Evolutionary conservation across 106 monocot species (phyloP).

Genomic region (Iris macrosiphon): DNA sequence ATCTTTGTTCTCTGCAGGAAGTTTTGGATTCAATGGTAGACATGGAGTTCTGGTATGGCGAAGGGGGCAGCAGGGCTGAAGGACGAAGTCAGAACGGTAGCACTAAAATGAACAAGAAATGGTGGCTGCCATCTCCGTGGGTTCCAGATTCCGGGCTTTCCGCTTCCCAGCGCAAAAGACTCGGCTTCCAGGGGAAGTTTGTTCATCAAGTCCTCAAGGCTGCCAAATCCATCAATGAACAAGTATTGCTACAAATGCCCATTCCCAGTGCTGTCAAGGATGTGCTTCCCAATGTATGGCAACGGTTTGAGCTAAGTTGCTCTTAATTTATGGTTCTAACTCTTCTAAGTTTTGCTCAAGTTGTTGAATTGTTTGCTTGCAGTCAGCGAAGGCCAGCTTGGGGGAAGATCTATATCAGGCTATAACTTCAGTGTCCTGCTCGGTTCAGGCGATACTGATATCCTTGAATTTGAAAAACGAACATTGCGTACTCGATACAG

Average conservation of each 20-base stretch:
- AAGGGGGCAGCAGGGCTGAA: constrained; percentile 56
- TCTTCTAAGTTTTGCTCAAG: too few species aligned
- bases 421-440: constrained; percentile 32
- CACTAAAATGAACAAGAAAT: constrained; percentile 45
- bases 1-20: constrained; percentile 67
- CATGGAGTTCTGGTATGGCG: constrained; percentile 87
- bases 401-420: constrained; percentile 53
- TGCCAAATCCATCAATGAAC: constrained; percentile 89
- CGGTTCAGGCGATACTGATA: constrained; percentile 52
- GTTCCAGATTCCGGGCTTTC: constrained; percentile 81
- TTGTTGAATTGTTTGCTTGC: too few species aligned
- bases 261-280: constrained; percentile 48
- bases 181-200: constrained; percentile 68
- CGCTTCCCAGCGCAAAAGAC: constrained; percentile 45
- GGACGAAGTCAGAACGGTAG: constrained; percentile 10
- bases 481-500: constrained; percentile 61
- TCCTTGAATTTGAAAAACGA: constrained; percentile 70
- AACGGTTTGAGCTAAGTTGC: too few species aligned
- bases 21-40: constrained; percentile 83
- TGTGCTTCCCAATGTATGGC: constrained; percentile 73
- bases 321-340: too few species aligned
- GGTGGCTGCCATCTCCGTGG: constrained; percentile 92
- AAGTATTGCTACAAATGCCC: constrained; percentile 74
- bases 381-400: constrained; percentile 77
- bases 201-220: constrained; percentile 93